Conservation (phyloP, 768 basidiomycete species). For the Porpolomopsis calyptriformis region DNA sequence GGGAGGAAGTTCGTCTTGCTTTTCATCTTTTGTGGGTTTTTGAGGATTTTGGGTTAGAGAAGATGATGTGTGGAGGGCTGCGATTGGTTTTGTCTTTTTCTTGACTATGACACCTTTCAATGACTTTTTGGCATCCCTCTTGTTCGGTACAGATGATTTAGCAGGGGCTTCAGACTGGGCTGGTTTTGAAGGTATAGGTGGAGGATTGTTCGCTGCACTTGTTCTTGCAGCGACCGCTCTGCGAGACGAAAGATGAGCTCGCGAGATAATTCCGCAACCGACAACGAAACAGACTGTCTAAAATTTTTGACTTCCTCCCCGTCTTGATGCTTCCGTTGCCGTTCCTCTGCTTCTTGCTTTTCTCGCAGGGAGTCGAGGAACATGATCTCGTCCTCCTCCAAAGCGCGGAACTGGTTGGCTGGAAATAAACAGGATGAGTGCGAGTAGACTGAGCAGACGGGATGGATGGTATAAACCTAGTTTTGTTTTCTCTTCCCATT, state of each 20-base stretch:
- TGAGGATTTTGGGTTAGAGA: constrained; percentile 8
- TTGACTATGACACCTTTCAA: constrained; percentile 77
- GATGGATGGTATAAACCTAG: constrained; percentile 33
- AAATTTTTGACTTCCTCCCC: constrained; percentile 72
- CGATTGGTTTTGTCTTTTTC: constrained; percentile 47
- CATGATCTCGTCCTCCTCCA: constrained; percentile 86
- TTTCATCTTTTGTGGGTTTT: constrained; percentile 7
- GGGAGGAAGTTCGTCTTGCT: constrained; percentile 21
- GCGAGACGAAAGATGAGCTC: constrained; percentile 7
- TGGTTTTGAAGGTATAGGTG: constrained; percentile 24
- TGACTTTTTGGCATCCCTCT: constrained; percentile 55
- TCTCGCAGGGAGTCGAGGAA: constrained; percentile 78
- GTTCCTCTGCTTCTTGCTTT: constrained; percentile 66
- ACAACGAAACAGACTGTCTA: constrained; percentile 61
- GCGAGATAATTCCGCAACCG: constrained; percentile 1
- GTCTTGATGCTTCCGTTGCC: constrained; percentile 60
- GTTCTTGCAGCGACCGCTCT: constrained; percentile 68
- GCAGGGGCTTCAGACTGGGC: constrained; percentile 24
- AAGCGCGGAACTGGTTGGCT: constrained; percentile 84
- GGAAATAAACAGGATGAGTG: constrained; percentile 9
- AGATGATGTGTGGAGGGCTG: background rate
- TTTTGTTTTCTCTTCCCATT: constrained; percentile 88
- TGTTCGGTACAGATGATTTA: constrained; percentile 26
- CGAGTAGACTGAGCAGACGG: constrained; percentile 7
- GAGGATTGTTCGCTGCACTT: constrained; percentile 34